These are phyloP conservation scores for Ormosia emarginata DNA, from an alignment of 306 rosid genomes.

Conservation along the genomic window DNA sequence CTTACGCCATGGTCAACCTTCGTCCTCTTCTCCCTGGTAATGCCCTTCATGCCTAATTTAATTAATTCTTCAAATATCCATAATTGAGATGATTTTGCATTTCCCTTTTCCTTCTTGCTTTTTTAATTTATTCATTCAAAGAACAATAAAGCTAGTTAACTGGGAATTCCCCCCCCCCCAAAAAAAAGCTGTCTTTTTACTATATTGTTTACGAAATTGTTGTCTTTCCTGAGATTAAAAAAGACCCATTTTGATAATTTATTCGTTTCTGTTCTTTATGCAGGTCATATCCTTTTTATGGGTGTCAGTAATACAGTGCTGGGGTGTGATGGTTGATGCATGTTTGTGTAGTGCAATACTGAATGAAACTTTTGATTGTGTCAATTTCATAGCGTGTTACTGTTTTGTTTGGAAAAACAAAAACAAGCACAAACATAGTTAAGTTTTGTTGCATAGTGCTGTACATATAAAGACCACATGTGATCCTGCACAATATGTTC, in stretches of 20 bases:
- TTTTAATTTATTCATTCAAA: not conserved
- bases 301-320: not conserved
- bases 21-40: constrained; percentile 93
- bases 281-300: constrained; percentile 97
- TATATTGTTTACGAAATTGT: not conserved
- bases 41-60: not conserved
- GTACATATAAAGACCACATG: not conserved
- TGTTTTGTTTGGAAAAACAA: constrained; percentile 10
- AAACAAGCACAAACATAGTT: not conserved
- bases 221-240: constrained; percentile 3
- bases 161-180: not conserved
- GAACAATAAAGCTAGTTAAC: not conserved
- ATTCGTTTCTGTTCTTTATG: constrained; percentile 33
- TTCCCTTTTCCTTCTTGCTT: not conserved
- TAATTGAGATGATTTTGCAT: not conserved
- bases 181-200: not conserved
- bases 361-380: not conserved
- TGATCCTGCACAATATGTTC: not conserved
- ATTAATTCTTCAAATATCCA: not conserved
- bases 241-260: constrained; percentile 13
- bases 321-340: constrained; percentile 14
- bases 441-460: not conserved
- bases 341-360: constrained; percentile 1
- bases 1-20: constrained; percentile 82
- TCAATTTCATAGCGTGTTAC: not conserved